Base-by-base conservation (phyloP, 306 rosid genomes). In the Cucurbita maxima region DNA sequence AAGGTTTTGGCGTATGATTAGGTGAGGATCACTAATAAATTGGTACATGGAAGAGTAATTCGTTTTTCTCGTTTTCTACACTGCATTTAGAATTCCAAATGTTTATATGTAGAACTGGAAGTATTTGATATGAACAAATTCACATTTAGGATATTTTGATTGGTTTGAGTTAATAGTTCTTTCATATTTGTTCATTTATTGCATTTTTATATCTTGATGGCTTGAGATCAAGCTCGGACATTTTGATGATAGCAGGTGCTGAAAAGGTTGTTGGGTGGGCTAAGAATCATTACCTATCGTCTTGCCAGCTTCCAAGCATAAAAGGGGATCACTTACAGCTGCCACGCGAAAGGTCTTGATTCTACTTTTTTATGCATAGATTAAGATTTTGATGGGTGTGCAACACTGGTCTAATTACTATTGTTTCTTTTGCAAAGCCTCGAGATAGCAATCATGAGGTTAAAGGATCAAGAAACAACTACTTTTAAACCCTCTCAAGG, bases 211-310 rank as follows among this genome's bases (percentile, higher is more conserved):
- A 38, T 20, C 30, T 52, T 54, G 36, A 25, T 76, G 40, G n/a
- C 15, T 64, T 67, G 45, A 76, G n/a, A 67, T 25, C 51, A 58
- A 25, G 54, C 34, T 77, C 58, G 72, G 13, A 30, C 70, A 58
- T 78, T 76, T 78, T 67, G 72, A 44, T 61, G 8, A 67, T 50
- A 45, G 72, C 89, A 94, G 99, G 87, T 79, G 96, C 97, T 81
- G 99, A 94, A 84, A 94, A 91, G 82, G 89, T 91, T 56, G 88
- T 87, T 40, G 99, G 99, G 57, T 94, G 97, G 97, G 95, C 99
- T 36, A 94, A 91, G 82, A 94, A 84, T 84, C 86, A 94, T 81
- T 88, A 89, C 78, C 83, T 94, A 79, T 85, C 99, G 8, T 80
- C 88, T 14, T 91, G 96, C 83, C 58, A 48, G 60, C 84, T 75